Base-by-base conservation (phyloP, 306 rosid species). In the Comarum palustre region DNA sequence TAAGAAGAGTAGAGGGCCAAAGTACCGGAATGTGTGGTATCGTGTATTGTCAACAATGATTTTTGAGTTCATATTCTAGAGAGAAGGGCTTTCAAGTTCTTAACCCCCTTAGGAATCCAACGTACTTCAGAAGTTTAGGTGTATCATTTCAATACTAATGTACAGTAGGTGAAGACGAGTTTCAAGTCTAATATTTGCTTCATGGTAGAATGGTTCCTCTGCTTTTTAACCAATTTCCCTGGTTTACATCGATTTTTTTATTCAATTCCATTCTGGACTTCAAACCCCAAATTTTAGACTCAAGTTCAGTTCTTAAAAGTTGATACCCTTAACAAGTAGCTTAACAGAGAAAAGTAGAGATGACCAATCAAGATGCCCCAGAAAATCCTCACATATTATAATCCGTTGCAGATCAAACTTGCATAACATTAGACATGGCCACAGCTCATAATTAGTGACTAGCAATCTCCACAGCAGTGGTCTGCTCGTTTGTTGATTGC, bases 401-500 rank as follows among this genome's bases (percentile, higher is more conserved):
- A 14, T 4, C 34, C 15, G n/a, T 11, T 25, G 51, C 51, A 65
- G 32, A 15, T 17, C 11, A 46, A 68, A 6, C 11, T 67, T 38
- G 11, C 15, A 38, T 27, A 17, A 47, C 59, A 47, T 68, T 11
- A 2, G 16, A 9, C 34, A 47, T 19, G 50, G 32, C 29, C 20
- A 62, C 15, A 17, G 8, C 13, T 29, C 17, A 15, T 48, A 9
- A 32, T 29, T 39, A 11, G 42, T 57, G 62, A 70, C 80, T 65
- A 65, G 74, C 48, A 27, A 80, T 54, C 74, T 73, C 84, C 42
- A 63, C 24, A 67, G 83, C 16, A 24, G 80, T 16, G 67, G 41
- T 38, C 6, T 71, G 52, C 54, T 74, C 84, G 5, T 67, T 38
- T 42, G 66, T 46, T 5, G 74, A 8, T 39, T 42, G 45, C 38